These are phyloP conservation scores for Funneliformis caledonium DNA, from an alignment of 371 early-diverging fungal genomes.

Conservation along the genomic window DNA sequence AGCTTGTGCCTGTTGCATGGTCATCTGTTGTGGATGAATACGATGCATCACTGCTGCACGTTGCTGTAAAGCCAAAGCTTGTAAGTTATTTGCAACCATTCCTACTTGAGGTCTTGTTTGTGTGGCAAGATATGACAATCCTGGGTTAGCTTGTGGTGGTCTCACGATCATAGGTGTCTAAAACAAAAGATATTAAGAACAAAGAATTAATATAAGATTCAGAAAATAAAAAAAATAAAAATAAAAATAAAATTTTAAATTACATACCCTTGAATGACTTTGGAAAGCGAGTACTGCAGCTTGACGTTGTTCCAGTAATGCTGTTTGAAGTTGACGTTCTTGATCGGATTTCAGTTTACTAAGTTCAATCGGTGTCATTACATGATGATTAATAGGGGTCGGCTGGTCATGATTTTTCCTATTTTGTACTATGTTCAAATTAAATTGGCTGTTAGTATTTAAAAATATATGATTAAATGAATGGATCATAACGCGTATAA, in stretches of 20 bases:
- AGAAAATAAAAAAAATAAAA: no score
- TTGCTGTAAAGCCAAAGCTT: constrained; percentile 16
- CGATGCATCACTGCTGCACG: constrained; percentile 15
- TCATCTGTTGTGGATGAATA: constrained; percentile 10
- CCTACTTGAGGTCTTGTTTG: neutral
- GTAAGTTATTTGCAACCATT: constrained; percentile 10
- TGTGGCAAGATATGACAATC: neutral
- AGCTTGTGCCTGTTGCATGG: neutral
- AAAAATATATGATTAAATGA: neutral
- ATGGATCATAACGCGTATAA: neutral
- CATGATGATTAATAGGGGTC: neutral
- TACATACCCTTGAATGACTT: constrained; percentile 8
- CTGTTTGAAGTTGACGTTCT: constrained; percentile 31
- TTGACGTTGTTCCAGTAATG: constrained; percentile 27
- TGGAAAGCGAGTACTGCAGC: constrained; percentile 37
- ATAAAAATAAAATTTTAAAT: neutral
- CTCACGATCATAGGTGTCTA: constrained; percentile 4
- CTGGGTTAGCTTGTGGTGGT: neutral
- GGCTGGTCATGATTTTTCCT: constrained; percentile 22
- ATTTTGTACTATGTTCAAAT: constrained; percentile 16
- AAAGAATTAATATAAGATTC: neutral
- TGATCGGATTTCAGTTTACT: constrained; percentile 26
- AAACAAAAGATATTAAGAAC: neutral
- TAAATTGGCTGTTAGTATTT: neutral
- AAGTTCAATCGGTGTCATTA: constrained; percentile 27